Evolutionary conservation across 108 stramenopile genomes (phyloP).

Genomic region (Skeletonema tropicum): DNA sequence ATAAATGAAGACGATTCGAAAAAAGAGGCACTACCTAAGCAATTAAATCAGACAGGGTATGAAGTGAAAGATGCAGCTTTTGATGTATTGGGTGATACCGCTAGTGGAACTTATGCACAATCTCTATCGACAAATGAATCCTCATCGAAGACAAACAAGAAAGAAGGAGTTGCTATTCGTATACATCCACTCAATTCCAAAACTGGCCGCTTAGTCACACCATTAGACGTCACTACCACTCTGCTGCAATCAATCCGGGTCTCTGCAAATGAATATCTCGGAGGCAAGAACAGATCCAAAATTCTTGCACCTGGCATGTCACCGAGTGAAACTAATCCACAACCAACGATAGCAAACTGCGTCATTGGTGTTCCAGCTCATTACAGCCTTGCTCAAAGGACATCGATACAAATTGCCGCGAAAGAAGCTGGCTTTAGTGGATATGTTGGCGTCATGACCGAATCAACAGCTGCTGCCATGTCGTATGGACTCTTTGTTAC

Average conservation of each 20-base stretch:
- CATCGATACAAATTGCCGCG: slow-evolving; percentile 56
- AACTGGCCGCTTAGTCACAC: slow-evolving; percentile 38
- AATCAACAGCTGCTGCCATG: slow-evolving; percentile 86
- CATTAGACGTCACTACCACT: slow-evolving; percentile 56
- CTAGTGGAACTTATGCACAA: background rate
- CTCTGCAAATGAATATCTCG: slow-evolving; percentile 57
- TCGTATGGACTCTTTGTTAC: slow-evolving; percentile 80
- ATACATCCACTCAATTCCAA: slow-evolving; percentile 24
- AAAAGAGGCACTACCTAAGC: slow-evolving; percentile 11
- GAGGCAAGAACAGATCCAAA: slow-evolving; percentile 42
- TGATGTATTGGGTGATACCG: slow-evolving; percentile 36
- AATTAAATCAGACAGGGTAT: background rate
- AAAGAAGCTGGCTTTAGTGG: slow-evolving; percentile 73
- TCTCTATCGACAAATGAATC: background rate
- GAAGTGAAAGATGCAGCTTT: background rate
- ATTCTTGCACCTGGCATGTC: slow-evolving; percentile 52
- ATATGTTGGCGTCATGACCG: slow-evolving; percentile 63
- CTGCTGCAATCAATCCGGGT: slow-evolving; percentile 57
- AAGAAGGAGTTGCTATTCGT: slow-evolving; percentile 43
- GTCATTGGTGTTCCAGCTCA: slow-evolving; percentile 84
- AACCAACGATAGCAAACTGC: slow-evolving; percentile 41
- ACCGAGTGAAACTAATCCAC: background rate
- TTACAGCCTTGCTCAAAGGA: slow-evolving; percentile 64
- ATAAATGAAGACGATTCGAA: slow-evolving; percentile 33
- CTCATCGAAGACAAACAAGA: background rate